These are phyloP conservation scores for Scheffersomyces insectosa DNA, from an alignment of 1,139 yeast genomes.

Conservation along the genomic window DNA sequence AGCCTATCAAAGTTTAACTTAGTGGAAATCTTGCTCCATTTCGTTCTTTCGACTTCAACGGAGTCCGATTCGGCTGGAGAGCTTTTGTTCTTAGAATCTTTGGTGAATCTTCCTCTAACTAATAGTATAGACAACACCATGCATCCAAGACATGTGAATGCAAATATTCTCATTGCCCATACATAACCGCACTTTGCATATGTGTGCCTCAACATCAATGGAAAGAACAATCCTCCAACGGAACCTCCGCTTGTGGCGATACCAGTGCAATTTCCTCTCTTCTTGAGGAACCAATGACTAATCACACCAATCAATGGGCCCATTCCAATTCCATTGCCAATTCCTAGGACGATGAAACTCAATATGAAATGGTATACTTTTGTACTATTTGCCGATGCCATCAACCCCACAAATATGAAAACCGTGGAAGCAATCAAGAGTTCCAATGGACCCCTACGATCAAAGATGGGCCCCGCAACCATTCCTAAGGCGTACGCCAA, in stretches of 20 bases:
- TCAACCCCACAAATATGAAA: conserved; percentile 46
- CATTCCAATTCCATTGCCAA: conserved; percentile 58
- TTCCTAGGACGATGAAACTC: conserved; percentile 52
- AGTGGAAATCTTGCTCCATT: conserved; percentile 1
- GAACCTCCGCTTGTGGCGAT: conserved; percentile 65
- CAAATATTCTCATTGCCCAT: conserved; percentile 64
- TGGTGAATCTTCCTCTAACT: conserved; percentile 47
- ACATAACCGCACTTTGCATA: conserved; percentile 54
- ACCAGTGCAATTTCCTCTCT: conserved; percentile 57
- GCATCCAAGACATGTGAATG: conserved; percentile 42
- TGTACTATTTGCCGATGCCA: conserved; percentile 52
- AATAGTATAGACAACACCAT: conserved; percentile 39
- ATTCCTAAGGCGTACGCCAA: conserved; percentile 13
- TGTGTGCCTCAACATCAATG: conserved; percentile 55
- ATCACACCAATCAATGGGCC: conserved; percentile 58
- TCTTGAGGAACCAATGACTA: conserved; percentile 58
- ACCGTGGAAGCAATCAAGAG: conserved; percentile 47
- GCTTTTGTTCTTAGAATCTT: not conserved
- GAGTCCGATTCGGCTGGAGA: not conserved
- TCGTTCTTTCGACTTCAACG: conserved; percentile 1
- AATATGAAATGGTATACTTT: conserved; percentile 56
- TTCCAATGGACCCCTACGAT: conserved; percentile 45
- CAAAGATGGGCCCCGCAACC: conserved; percentile 42
- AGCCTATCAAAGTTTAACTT: conserved; percentile 1
- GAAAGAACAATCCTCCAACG: conserved; percentile 62